Conservation (phyloP, 2,329 filamentous ascomycete genomes). For the Myriosclerotinia scirpicola region DNA sequence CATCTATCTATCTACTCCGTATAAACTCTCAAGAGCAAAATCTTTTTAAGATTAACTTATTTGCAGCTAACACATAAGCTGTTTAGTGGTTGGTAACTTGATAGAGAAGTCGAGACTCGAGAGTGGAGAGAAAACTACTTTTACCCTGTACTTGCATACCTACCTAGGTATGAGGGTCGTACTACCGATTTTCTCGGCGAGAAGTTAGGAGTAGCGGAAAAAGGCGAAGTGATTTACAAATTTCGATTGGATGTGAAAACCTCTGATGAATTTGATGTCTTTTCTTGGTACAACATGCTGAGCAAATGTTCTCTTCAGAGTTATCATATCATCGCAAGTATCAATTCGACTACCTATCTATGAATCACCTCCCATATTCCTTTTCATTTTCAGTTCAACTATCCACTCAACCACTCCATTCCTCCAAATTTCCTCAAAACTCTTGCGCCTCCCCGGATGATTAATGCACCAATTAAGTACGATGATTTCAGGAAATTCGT, state of each 20-base stretch:
- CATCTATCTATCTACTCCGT: neutral
- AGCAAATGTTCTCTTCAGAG: neutral
- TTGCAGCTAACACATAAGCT: neutral
- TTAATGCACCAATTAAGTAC: constrained; percentile 1
- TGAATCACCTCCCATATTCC: neutral
- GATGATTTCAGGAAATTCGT: constrained; percentile 5
- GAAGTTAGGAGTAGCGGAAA: neutral
- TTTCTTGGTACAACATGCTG: neutral
- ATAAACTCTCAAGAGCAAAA: too few relatives aligned
- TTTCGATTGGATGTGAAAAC: neutral
- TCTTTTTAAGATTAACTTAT: neutral
- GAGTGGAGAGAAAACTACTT: neutral
- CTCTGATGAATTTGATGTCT: neutral
- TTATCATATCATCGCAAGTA: neutral
- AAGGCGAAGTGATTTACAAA: neutral
- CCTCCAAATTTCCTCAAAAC: neutral
- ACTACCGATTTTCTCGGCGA: constrained; percentile 8
- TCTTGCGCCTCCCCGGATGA: neutral
- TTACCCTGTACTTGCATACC: constrained; percentile 12
- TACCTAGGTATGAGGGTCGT: too few relatives aligned
- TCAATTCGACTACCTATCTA: neutral
- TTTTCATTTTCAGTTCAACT: neutral
- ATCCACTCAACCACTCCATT: constrained; percentile 1
- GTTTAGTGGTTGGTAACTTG: neutral
- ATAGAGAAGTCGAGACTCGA: neutral